Base-by-base conservation (phyloP, 1,139 yeast genomes). In the Yamadazyma dushanensis region DNA sequence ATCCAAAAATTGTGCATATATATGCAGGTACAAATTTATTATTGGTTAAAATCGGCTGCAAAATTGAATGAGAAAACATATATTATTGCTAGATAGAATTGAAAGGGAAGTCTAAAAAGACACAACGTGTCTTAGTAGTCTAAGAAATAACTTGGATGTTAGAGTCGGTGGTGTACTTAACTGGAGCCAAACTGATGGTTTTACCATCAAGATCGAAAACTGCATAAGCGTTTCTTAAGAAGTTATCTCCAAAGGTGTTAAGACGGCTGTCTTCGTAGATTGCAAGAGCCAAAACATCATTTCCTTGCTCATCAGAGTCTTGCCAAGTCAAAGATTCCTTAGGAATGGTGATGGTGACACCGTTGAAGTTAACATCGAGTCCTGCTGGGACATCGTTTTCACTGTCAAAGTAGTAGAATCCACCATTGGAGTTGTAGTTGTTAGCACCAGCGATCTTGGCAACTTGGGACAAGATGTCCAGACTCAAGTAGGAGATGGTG, bases 171-270 rank as follows among this genome's bases (percentile, higher is more conserved):
- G 73, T 54, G 39, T 52, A 60, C 40, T 62, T 62, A n/a, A 81
- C 83, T 47, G 75, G 84, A 2, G 92, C 96, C 35, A 89, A 39
- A 1, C 82, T 78, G 19, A 88, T 65, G 49, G 76, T 76, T 35
- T 64, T 59, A 42, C 73, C 75, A 24, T 83, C 89, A 45, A 86
- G 63, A 57, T 88, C 89, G 49, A 76, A 87, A 30, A 87, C 95
- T 38, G 79, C 74, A 55, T 88, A 88, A 10, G 84, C 89, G 34
- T 77, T 68, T 43, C 87, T 72, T 51, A 89, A 63, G 60, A 87
- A 79, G 18, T 80, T 73, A 57, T 86, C 95, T 34, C 96, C 96
- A 11, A 87, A 54, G 34, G 64, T 53, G 43, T 46, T 56, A 24
- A 16, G 11, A 24, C 14, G 8, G n/a, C 16, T 9, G 7, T n/a